Evolutionary conservation across 108 stramenopile genomes (phyloP), one percentile per base, ranked within the genome.

Genomic region (Skeletonema menzelii): DNA sequence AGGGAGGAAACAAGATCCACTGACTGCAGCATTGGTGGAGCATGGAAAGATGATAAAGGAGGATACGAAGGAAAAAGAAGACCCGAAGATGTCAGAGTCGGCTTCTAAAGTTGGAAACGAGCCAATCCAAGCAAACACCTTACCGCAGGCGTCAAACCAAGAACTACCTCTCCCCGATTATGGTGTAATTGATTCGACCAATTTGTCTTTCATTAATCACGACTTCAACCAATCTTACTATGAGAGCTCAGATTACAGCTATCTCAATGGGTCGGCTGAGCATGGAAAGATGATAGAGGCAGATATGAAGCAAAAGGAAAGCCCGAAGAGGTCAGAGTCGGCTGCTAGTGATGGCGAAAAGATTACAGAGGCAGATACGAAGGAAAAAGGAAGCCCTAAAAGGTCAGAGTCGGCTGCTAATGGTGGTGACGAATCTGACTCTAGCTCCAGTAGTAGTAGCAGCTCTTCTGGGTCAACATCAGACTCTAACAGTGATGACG

Each of bases 401-500:
- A 47, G 19, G 46, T 47, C 46, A 19, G 17, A 47, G 46, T 47
- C 17, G 19, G 19, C 5, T 47, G 46, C 11, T 15, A 28, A 24
- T 35, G 22, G 34, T 17, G 32, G 37, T 22, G 35, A 57, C 57
- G 34, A 37, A 22, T 68, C 67, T 24, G 57, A 35, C 34, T 68
- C 67, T 58, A 57, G 56, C 56, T 55, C 49, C 31, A 53, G 49
- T 22, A 53, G 49, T 19, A 47, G 46, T 19, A 67, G 59, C 17
- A 53, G 49, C 49, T 55, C 53, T 32, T 67, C 66, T 5, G 53
- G 55, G 20, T 55, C 66, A 20, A 55, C 24, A 14, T 65, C 40
- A 22, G 55, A 31, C 7, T 56, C 53, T 53, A 34, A 15, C 27
- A 53, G 31, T 55, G 55, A 55, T 31, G 53, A 32, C 7, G 66